These are phyloP conservation scores for Globisporangium cylindrosporum DNA, from an alignment of 352 stramenopile genomes.

Conservation along the genomic window DNA sequence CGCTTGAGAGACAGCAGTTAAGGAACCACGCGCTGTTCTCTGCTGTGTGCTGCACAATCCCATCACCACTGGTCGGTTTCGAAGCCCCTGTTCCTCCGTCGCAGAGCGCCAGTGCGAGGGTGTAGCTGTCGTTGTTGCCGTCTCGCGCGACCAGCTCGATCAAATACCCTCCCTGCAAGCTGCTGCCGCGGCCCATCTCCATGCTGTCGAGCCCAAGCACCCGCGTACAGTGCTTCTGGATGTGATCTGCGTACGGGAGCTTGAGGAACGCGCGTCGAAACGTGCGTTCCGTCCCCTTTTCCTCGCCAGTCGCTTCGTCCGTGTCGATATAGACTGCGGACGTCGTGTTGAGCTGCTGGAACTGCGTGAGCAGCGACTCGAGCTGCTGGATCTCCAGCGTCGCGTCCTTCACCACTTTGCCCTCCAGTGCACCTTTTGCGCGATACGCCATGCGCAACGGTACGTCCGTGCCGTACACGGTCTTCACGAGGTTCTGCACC, in stretches of 20 bases:
- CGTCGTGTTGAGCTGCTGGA: constrained; percentile 37
- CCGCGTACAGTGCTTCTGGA: constrained; percentile 24
- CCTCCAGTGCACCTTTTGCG: constrained; percentile 30
- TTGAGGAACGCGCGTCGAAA: constrained; percentile 47
- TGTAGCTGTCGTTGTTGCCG: constrained; percentile 36
- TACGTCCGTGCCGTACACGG: constrained; percentile 34
- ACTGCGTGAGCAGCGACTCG: constrained; percentile 43
- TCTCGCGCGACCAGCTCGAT: constrained; percentile 37
- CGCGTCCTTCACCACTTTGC: not conserved
- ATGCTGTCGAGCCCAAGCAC: constrained; percentile 30
- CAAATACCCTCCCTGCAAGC: constrained; percentile 27
- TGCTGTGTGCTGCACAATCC: too few species aligned
- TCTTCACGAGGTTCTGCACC: constrained; percentile 33
- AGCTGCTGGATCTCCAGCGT: constrained; percentile 29
- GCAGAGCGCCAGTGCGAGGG: constrained; percentile 37
- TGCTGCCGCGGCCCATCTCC: constrained; percentile 34
- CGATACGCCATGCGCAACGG: constrained; percentile 27
- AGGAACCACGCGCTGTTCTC: constrained; percentile 37
- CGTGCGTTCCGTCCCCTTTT: constrained; percentile 9
- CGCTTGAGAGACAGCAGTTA: constrained; percentile 26
- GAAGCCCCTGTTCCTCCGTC: constrained; percentile 15
- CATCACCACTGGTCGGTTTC: too few species aligned
- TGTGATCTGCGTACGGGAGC: constrained; percentile 31
- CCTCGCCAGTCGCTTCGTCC: constrained; percentile 5
- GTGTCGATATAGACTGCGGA: constrained; percentile 23